phyloP scores from a whole-genome alignment of 2,329 filamentous ascomycete species.

The Alternaria consortialis region DNA sequence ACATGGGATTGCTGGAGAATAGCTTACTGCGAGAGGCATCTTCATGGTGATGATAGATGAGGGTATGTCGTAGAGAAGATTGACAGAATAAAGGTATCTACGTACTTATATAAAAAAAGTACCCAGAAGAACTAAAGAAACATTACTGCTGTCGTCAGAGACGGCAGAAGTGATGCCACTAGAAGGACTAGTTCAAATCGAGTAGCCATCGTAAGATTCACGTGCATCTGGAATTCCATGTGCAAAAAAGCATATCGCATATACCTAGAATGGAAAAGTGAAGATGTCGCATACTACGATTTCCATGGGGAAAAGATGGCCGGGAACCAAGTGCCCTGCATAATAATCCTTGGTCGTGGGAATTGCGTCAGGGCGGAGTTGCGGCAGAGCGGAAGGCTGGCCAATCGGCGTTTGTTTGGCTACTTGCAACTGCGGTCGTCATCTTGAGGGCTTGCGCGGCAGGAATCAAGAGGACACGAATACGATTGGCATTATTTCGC shows the following conservation, averaged over 20 bases:
- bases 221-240: not conserved
- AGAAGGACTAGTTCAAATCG: conserved; percentile 24
- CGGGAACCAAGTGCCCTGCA: not conserved
- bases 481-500: conserved; percentile 10
- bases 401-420: conserved; percentile 25
- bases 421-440: conserved; percentile 18
- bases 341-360: not conserved
- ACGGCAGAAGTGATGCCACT: conserved; percentile 8
- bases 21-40: conserved; percentile 47
- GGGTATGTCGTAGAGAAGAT: not conserved
- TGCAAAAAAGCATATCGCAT: not conserved
- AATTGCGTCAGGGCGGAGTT: conserved; percentile 24
- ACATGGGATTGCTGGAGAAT: not conserved
- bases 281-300: not conserved
- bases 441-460: conserved; percentile 23
- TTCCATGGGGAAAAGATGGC: not conserved
- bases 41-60: conserved; percentile 29
- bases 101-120: not conserved
- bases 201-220: conserved; percentile 15
- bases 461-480: conserved; percentile 27
- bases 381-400: conserved; percentile 9
- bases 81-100: not conserved
- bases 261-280: not conserved
- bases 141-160: not conserved
- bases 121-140: not conserved